Conservation (phyloP, 768 basidiomycete species). For the Lactarius akahatsu region DNA sequence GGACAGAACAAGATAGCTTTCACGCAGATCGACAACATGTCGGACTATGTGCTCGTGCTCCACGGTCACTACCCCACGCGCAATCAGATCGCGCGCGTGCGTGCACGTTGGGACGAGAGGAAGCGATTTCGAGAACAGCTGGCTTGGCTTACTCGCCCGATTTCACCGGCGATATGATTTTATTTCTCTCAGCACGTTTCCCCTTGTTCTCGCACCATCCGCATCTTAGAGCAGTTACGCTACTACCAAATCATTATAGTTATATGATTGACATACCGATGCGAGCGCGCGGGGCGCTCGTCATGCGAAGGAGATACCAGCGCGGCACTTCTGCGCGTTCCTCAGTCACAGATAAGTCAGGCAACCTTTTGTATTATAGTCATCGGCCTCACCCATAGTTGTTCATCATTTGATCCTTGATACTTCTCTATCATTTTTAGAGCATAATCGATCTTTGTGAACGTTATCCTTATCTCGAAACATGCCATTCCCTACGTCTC, state of each 20-base stretch:
- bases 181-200: not conserved
- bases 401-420: not conserved
- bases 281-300: not conserved
- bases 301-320: not conserved
- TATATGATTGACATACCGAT: not conserved
- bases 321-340: not conserved
- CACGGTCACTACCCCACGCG: slow-evolving; percentile 22
- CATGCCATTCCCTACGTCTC: not conserved
- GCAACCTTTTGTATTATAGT: not conserved
- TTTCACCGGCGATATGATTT: slow-evolving; percentile 3
- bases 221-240: not conserved
- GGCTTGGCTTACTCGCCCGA: slow-evolving; percentile 10
- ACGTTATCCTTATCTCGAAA: not conserved
- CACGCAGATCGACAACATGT: slow-evolving; percentile 15
- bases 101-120: slow-evolving; percentile 14
- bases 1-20: slow-evolving; percentile 18
- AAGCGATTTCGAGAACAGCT: slow-evolving; percentile 5
- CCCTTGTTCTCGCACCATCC: not conserved
- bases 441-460: not conserved
- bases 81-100: slow-evolving; percentile 5
- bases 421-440: not conserved
- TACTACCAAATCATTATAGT: not conserved
- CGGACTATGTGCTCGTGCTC: slow-evolving; percentile 16
- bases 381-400: not conserved
- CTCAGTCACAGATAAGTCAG: not conserved